Evolutionary conservation across 2,329 filamentous ascomycete genomes (phyloP), one percentile per base, ranked within the genome.

Genomic region (Fusarium succisae): DNA sequence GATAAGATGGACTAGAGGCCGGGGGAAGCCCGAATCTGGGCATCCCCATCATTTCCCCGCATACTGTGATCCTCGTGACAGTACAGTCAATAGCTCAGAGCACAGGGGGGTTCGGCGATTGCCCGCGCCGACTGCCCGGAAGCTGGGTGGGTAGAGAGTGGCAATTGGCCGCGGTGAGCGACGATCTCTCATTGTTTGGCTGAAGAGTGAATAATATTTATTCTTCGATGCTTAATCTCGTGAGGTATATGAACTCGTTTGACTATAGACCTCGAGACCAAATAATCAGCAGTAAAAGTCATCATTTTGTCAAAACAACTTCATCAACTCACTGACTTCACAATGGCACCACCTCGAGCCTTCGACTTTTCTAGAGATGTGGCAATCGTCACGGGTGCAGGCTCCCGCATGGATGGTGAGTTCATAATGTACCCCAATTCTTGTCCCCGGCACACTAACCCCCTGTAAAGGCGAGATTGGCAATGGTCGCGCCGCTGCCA

Each of bases 401-500:
- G 60, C n/a, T 63, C 60, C 18, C 43, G 53, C 24, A 63, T 63
- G 41, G 53, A 63, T 28, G 53, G 60, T 32, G 8, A 41, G 60
- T 39, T 20, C 8, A 15, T 8, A 3, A 14, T 35, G 13, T 15
- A 35, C 32, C 5, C 26, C 8, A 3, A 30, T 17, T 51, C 22
- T 35, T 18, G 28, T 35, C 30, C 47, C 20, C 11, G 5, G 3
- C 4, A 28, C n/a, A 28, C 58, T 61, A 61, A 61, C 47, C 28
- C 11, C 8, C 26, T 18, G 47, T 1, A 18, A 35, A 63, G 60
- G 60, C 28, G 60, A 63, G 9, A 63, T 63, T 41, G 60, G 60
- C 15, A 63, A 63, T 15, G 60, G 60, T 26, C 53, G 60, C 22
- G 60, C 60, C 6, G 53, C 60, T n/a, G 53, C 60, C 26, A 63